Conservation (phyloP, 2,329 filamentous ascomycete species). For the Nothophaeocryptopus gaeumannii region DNA sequence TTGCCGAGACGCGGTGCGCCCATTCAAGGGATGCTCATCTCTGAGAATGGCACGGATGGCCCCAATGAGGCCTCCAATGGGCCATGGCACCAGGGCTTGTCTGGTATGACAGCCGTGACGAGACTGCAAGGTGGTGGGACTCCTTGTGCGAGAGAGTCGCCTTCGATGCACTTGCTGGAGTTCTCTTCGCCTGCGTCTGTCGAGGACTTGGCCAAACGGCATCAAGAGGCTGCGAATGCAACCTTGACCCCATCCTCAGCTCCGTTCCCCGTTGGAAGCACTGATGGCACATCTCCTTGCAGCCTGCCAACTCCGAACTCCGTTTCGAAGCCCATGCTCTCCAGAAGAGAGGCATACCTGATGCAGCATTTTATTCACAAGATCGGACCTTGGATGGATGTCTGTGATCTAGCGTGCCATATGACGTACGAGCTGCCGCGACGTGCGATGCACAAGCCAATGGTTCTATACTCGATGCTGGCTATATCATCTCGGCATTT, state of each 20-base stretch:
- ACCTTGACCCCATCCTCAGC: constrained; percentile 5
- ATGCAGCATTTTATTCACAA: constrained; percentile 35
- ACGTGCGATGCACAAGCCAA: constrained; percentile 32
- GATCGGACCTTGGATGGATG: constrained; percentile 38
- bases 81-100: no score
- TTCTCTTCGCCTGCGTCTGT: constrained; percentile 21
- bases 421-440: constrained; percentile 35
- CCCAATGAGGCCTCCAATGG: not conserved
- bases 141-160: no score
- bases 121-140: no score
- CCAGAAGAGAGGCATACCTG: constrained; percentile 20
- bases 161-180: not conserved
- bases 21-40: constrained; percentile 4
- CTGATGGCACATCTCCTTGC: constrained; percentile 4
- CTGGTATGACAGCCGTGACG: no score
- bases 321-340: constrained; percentile 9
- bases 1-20: constrained; percentile 7
- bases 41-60: not conserved
- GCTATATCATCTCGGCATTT: constrained; percentile 38
- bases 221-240: constrained; percentile 12
- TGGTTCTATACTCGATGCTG: constrained; percentile 35
- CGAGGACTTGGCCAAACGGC: constrained; percentile 19
- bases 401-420: constrained; percentile 34
- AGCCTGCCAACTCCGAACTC: constrained; percentile 7
- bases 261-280: constrained; percentile 11